phyloP scores from a whole-genome alignment of 2,329 filamentous ascomycete species.

The Dactylellina leptospora region DNA sequence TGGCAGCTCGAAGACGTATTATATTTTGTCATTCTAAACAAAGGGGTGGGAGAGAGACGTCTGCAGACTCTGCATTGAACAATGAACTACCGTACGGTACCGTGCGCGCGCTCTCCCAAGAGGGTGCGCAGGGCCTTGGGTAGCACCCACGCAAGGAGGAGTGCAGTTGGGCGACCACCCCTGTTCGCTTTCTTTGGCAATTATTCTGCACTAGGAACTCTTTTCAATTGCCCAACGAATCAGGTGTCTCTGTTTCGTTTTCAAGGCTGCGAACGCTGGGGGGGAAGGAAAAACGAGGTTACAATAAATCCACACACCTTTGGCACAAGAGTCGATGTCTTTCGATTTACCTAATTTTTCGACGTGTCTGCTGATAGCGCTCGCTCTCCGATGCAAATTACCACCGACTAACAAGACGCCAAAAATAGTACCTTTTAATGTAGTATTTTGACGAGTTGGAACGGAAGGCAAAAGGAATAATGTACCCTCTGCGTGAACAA shows the following conservation, averaged over 20 bases:
- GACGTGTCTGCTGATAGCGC: constrained; percentile 34
- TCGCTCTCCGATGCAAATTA: constrained; percentile 25
- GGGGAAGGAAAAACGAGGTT: constrained; percentile 48
- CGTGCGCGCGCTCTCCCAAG: too few relatives aligned
- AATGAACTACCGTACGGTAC: too few relatives aligned
- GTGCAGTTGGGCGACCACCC: neutral
- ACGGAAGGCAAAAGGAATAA: constrained; percentile 9
- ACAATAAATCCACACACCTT: constrained; percentile 52
- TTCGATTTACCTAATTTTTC: constrained; percentile 40
- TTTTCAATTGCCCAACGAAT: constrained; percentile 27
- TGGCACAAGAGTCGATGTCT: constrained; percentile 8
- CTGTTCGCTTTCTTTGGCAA: constrained; percentile 1
- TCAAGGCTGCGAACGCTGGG: constrained; percentile 26
- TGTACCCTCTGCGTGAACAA: neutral
- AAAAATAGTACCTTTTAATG: constrained; percentile 38
- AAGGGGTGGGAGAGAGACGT: neutral
- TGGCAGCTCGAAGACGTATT: neutral
- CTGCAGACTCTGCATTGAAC: constrained; percentile 6
- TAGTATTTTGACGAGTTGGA: constrained; percentile 28
- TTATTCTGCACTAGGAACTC: constrained; percentile 19
- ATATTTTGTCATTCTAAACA: neutral
- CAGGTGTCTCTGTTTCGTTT: constrained; percentile 1
- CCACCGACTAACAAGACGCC: constrained; percentile 1
- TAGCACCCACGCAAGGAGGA: neutral
- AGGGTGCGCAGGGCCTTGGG: too few relatives aligned